These are phyloP conservation scores for Dryas integrifolia DNA, from an alignment of 331 rosid genomes.

Conservation along the genomic window DNA sequence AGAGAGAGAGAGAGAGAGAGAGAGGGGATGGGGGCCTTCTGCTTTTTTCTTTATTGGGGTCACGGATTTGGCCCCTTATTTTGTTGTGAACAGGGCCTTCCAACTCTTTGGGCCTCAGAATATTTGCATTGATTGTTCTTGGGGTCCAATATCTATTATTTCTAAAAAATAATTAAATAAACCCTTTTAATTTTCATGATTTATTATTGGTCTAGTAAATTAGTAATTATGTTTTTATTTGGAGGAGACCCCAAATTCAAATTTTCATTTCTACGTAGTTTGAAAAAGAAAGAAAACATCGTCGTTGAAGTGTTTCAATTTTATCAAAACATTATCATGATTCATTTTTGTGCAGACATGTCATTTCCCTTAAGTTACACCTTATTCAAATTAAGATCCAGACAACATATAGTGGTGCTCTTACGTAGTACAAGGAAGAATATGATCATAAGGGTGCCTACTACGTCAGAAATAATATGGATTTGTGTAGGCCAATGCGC, in stretches of 20 bases:
- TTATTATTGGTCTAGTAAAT: no score
- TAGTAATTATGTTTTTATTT: no score
- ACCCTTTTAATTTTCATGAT: no score
- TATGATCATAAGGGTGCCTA: not conserved
- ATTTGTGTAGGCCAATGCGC: not conserved
- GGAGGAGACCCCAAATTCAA: no score
- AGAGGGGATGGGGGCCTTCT: not conserved
- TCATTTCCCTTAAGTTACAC: not conserved
- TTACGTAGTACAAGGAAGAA: not conserved
- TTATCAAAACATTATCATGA: no score
- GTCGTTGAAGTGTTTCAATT: no score
- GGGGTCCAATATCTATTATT: no score
- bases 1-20: not conserved
- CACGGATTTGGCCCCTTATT: conserved; percentile 41
- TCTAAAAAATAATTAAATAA: not conserved
- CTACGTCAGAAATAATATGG: not conserved
- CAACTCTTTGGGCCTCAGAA: not conserved
- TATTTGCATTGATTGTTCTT: not conserved
- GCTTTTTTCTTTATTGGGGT: conserved; percentile 7
- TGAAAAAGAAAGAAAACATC: no score
- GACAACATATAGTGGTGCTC: not conserved
- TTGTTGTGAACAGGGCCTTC: conserved; percentile 11
- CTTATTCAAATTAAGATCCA: not conserved
- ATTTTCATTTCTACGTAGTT: no score
- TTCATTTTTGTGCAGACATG: no score